These are phyloP conservation scores for Paulownia fortunei DNA, from an alignment of 257 asterid genomes.

Conservation along the genomic window DNA sequence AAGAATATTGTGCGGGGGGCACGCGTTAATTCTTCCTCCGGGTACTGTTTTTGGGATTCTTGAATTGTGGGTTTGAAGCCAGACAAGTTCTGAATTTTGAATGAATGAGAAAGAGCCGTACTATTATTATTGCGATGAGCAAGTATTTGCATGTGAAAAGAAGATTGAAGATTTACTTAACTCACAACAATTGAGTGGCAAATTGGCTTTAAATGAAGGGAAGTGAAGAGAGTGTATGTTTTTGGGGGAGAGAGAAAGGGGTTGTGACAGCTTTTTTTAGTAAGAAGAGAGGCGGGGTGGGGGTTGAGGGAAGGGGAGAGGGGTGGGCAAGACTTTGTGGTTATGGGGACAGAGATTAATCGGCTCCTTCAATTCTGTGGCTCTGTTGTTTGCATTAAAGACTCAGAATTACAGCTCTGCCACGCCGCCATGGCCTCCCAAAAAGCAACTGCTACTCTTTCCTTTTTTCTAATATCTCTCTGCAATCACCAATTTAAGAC, in stretches of 20 bases:
- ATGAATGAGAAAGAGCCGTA: slow-evolving; percentile 36
- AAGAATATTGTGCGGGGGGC: slow-evolving; percentile 34
- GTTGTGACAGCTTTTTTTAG: slow-evolving; percentile 45
- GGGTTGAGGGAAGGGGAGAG: neutral
- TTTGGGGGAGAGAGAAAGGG: slow-evolving; percentile 24
- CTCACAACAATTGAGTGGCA: neutral
- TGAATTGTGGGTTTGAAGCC: slow-evolving; percentile 46
- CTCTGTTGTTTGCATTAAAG: slow-evolving; percentile 62
- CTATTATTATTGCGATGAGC: slow-evolving; percentile 22
- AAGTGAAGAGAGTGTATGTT: neutral
- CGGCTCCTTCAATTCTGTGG: slow-evolving; percentile 56
- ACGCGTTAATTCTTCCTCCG: slow-evolving; percentile 32
- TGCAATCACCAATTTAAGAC: slow-evolving; percentile 34
- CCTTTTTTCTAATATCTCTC: slow-evolving; percentile 16
- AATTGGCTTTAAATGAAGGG: slow-evolving; percentile 21
- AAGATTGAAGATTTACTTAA: neutral
- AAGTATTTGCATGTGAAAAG: slow-evolving; percentile 36
- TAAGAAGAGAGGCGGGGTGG: neutral
- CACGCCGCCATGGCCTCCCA: slow-evolving; percentile 87
- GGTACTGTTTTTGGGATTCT: slow-evolving; percentile 37
- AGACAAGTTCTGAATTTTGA: slow-evolving; percentile 40
- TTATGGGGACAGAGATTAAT: slow-evolving; percentile 42
- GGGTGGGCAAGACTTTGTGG: slow-evolving; percentile 30
- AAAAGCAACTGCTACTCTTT: slow-evolving; percentile 49
- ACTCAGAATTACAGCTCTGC: slow-evolving; percentile 85